Conservation (phyloP, 495 filamentous ascomycete species). For the Elasticomyces elasticus region DNA sequence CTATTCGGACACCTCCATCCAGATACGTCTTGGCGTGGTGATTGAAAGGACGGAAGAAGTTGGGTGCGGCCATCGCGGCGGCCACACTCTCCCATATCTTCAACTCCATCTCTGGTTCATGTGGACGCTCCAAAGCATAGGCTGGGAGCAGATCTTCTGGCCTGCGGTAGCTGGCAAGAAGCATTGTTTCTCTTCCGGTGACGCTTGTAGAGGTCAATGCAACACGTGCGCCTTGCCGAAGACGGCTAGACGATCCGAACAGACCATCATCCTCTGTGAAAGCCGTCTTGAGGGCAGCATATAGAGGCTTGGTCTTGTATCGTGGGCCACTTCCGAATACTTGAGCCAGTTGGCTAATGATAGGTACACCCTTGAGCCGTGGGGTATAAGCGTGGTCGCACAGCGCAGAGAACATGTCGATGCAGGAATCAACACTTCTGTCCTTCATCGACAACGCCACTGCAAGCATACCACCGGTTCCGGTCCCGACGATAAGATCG, state of each 20-base stretch:
- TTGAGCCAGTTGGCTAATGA: slow-evolving; percentile 29
- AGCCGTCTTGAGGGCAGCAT: slow-evolving; percentile 18
- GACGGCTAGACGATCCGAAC: slow-evolving; percentile 17
- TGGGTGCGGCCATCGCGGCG: slow-evolving; percentile 41
- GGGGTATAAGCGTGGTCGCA: slow-evolving; percentile 38
- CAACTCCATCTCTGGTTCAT: slow-evolving; percentile 34
- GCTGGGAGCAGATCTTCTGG: slow-evolving; percentile 15
- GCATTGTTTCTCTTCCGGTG: slow-evolving; percentile 30
- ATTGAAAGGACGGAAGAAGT: slow-evolving; percentile 39
- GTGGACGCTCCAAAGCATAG: slow-evolving; percentile 39
- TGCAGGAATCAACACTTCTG: slow-evolving; percentile 37
- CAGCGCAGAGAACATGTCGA: slow-evolving; percentile 35
- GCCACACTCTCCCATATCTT: slow-evolving; percentile 39
- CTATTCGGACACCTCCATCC: slow-evolving; percentile 39
- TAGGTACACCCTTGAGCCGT: slow-evolving; percentile 31
- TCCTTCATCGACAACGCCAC: slow-evolving; percentile 43
- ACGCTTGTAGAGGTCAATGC: slow-evolving; percentile 38
- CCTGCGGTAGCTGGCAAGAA: slow-evolving; percentile 47
- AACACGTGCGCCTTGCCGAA: slow-evolving; percentile 24
- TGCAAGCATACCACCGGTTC: slow-evolving; percentile 49
- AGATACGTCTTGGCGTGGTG: slow-evolving; percentile 34
- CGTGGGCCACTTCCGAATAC: slow-evolving; percentile 32
- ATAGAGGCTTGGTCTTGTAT: slow-evolving; percentile 26
- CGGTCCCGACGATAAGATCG: slow-evolving; percentile 27
- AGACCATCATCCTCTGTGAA: slow-evolving; percentile 17